Base-by-base conservation (phyloP, 352 stramenopile species). In the Phytophthora megakarya region DNA sequence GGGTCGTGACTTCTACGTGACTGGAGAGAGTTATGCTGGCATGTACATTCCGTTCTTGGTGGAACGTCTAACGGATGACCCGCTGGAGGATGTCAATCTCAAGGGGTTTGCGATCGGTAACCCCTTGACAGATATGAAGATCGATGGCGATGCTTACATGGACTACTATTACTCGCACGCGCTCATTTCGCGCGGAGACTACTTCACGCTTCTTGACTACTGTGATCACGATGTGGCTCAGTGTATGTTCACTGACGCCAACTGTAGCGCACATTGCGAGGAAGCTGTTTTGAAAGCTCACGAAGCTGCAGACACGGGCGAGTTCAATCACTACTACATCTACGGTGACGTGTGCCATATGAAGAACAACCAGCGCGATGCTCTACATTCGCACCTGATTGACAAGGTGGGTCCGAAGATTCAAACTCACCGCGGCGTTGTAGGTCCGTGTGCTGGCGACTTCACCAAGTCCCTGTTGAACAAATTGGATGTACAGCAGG, bases 41-140 rank as follows among this genome's bases (percentile, higher is more conserved):
- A 82, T 96, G 54, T 96, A 97, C 74, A 84, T 97, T 38, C 89
- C 89, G 26, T 93, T 76, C 61, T 59, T 96, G 9, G 86, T 90
- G 12, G 62, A 90, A 46, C 55, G 72, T 55, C 68, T 97, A 16
- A 62, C 95, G 16, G 65, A 79, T 22, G 63, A 76, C 39, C 80
- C 81, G 5, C 37, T 88, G 10, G 46, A 69, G 3, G 71, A 61
- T 13, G 72, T 89, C 26, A 76, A 79, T 26, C 61, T 92, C n/a
- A 70, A 83, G 46, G 84, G 84, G 16, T 80, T 93, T 49, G 80
- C 81, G 7, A 89, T 93, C 57, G 84, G 84, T 15, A 93, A 93
- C 65, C 80, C 81, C 5, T 73, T 90, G 18, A 92, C 83, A 21
- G 81, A 91, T 62, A 81, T 79, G 56, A 66, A 80, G 49, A 86